These are phyloP conservation scores for Moesziomyces parantarcticus DNA, from an alignment of 1,284 basidiomycete species.

Conservation along the genomic window DNA sequence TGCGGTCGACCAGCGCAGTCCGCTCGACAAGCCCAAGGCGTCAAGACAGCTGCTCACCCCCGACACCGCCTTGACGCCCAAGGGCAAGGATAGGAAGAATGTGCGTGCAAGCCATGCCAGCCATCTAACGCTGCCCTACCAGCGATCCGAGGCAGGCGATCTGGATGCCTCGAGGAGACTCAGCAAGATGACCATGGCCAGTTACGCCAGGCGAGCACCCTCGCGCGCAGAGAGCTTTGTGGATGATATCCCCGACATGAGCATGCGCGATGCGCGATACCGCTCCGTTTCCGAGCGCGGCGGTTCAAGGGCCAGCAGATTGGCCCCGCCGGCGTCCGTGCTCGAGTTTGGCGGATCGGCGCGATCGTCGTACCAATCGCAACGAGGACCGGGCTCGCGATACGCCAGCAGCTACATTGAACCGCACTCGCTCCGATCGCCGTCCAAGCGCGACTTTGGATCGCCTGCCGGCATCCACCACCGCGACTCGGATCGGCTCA, in stretches of 20 bases:
- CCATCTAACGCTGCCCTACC: constrained; percentile 46
- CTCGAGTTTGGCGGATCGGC: constrained; percentile 25
- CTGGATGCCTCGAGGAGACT: constrained; percentile 26
- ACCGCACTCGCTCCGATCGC: constrained; percentile 14
- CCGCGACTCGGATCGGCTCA: constrained; percentile 36
- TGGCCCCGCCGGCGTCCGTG: constrained; percentile 22
- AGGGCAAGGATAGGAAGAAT: constrained; percentile 11
- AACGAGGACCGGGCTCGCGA: constrained; percentile 13
- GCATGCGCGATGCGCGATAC: constrained; percentile 22
- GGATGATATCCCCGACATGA: constrained; percentile 21
- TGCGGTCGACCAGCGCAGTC: constrained; percentile 1
- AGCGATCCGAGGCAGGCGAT: constrained; percentile 36
- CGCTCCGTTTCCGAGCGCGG: constrained; percentile 30
- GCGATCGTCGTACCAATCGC: constrained; percentile 15
- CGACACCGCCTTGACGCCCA: constrained; percentile 21
- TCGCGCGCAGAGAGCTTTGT: constrained; percentile 31
- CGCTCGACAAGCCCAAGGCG: too few species aligned
- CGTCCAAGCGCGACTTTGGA: constrained; percentile 16
- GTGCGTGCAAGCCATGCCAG: constrained; percentile 31
- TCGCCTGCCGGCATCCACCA: constrained; percentile 15
- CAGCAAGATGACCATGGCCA: constrained; percentile 37
- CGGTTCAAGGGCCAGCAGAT: constrained; percentile 24
- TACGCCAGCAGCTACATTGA: constrained; percentile 32
- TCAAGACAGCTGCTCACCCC: constrained; percentile 15
- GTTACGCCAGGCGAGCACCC: constrained; percentile 11